Percentiles rank a stretch among this genome's conserved stretches.
Conservation (phyloP, 202 grass and related monocot genomes). For the Alloteropsis angusta region DNA sequence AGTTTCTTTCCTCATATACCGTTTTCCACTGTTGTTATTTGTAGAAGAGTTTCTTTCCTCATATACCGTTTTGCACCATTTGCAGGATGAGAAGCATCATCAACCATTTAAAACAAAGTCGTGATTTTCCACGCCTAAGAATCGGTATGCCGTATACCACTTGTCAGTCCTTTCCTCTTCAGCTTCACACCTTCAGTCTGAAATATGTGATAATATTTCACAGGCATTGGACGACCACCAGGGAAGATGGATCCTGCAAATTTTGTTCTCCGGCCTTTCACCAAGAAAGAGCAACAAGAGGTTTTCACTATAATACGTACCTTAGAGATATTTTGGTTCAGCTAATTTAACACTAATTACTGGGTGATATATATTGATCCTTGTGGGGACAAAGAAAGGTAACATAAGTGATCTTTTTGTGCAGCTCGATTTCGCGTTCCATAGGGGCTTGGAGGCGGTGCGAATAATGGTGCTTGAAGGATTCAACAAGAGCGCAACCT, state of each 20-base stretch:
- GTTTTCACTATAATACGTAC: constrained; percentile 22
- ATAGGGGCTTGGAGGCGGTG: constrained; percentile 64
- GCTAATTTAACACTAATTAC: neutral
- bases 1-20: neutral
- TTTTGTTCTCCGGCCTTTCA: constrained; percentile 81
- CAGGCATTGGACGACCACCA: constrained; percentile 79
- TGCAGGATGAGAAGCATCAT: constrained; percentile 88
- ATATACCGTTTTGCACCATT: neutral
- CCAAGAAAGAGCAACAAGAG: constrained; percentile 81
- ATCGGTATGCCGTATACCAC: constrained; percentile 55
- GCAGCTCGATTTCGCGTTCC: constrained; percentile 80
- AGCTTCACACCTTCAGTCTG: neutral
- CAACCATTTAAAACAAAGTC: constrained; percentile 72
- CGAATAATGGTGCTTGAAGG: constrained; percentile 60
- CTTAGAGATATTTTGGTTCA: neutral
- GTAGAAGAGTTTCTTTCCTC: neutral
- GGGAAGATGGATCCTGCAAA: constrained; percentile 97
- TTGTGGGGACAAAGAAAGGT: neutral
- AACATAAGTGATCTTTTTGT: neutral
- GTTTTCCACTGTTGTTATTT: neutral
- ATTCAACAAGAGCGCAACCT: constrained; percentile 83
- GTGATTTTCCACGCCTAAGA: constrained; percentile 78
- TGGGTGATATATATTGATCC: neutral
- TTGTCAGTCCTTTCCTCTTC: neutral
- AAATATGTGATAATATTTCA: constrained; percentile 11